These are phyloP conservation scores for Suillus occidentalis DNA, from an alignment of 768 basidiomycete genomes.

Conservation along the genomic window DNA sequence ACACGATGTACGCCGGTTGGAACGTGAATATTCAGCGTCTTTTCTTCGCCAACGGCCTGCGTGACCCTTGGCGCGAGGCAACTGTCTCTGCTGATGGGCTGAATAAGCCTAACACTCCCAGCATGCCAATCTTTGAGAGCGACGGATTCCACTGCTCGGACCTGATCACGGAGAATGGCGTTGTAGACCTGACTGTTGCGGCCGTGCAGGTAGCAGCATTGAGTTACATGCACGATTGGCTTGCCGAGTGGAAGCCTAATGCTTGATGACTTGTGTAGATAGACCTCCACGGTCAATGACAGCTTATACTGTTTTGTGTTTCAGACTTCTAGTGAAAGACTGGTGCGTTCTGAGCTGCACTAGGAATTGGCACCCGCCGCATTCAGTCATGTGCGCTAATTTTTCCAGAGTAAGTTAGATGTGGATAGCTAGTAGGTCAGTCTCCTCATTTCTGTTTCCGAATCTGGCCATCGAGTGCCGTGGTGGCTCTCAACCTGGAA, in stretches of 20 bases:
- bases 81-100: conserved; percentile 61
- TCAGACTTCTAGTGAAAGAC: not conserved
- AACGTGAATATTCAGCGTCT: conserved; percentile 53
- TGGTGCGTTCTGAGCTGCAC: not conserved
- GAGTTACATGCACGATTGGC: conserved; percentile 55
- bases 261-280: not conserved
- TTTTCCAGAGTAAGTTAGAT: not conserved
- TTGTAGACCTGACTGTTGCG: conserved; percentile 49
- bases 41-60: conserved; percentile 70
- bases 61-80: conserved; percentile 69
- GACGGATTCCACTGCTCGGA: conserved; percentile 77
- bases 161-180: conserved; percentile 39
- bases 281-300: not conserved
- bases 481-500: not conserved
- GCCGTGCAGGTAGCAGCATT: conserved; percentile 56
- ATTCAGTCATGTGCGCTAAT: not conserved
- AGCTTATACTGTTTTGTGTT: not conserved
- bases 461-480: not conserved
- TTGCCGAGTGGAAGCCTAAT: conserved; percentile 38
- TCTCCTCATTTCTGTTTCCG: not conserved
- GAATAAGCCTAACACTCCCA: conserved; percentile 44
- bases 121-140: conserved; percentile 57
- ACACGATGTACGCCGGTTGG: conserved; percentile 64
- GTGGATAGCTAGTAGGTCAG: not conserved
- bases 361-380: not conserved